Evolutionary conservation across 805 yeast species (phyloP).

Genomic region (Yamadazyma kitorensis): DNA sequence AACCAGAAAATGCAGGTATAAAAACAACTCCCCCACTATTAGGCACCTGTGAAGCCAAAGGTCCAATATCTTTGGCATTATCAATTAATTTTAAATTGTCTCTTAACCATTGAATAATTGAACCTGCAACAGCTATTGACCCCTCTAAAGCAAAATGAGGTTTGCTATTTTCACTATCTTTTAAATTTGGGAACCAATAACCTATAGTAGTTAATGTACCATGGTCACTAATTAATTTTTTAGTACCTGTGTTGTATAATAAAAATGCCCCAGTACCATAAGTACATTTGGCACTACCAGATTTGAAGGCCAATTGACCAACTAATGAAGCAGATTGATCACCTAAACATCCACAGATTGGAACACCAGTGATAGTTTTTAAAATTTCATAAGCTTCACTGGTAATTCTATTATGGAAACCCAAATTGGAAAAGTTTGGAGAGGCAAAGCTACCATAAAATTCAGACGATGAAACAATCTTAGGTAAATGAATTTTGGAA

Average conservation of each 20-base stretch:
- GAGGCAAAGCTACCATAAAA: constrained; percentile 68
- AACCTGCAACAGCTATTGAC: constrained; percentile 94
- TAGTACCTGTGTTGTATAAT: constrained; percentile 79
- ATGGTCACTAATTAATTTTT: constrained; percentile 65
- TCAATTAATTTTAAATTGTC: constrained; percentile 83
- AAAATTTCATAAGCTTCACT: constrained; percentile 51
- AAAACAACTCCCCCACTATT: constrained; percentile 90
- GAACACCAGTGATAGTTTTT: constrained; percentile 54
- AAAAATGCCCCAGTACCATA: constrained; percentile 96
- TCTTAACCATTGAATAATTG: constrained; percentile 90
- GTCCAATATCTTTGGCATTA: constrained; percentile 84
- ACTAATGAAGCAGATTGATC: constrained; percentile 93
- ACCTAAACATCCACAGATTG: constrained; percentile 87
- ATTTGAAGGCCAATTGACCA: constrained; percentile 82
- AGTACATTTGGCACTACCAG: constrained; percentile 90
- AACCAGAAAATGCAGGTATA: constrained; percentile 92
- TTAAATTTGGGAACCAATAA: constrained; percentile 76
- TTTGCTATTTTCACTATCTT: constrained; percentile 38
- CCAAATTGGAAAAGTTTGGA: constrained; percentile 54
- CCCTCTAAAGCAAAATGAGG: constrained; percentile 94
- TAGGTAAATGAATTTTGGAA: constrained; percentile 62
- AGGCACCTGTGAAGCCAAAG: constrained; percentile 77
- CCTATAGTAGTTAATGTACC: constrained; percentile 91
- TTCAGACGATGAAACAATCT: constrained; percentile 76
- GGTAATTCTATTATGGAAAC: constrained; percentile 50